Conservation (phyloP, 306 rosid species). For the Acacia confusa region DNA sequence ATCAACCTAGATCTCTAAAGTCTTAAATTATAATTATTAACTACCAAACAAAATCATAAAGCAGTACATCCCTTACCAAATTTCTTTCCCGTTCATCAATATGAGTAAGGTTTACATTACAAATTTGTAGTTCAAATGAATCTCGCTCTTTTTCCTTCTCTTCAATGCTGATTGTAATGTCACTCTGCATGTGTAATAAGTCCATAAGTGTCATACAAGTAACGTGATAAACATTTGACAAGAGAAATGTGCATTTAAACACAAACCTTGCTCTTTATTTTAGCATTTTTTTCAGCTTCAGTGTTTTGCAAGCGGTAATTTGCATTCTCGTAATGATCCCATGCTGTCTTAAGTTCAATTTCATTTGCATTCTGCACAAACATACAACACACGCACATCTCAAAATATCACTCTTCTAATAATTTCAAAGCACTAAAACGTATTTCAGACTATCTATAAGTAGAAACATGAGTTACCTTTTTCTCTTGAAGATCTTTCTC, state of each 20-base stretch:
- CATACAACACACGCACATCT: background rate
- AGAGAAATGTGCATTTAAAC: slow-evolving; percentile 25
- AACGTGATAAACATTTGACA: slow-evolving; percentile 19
- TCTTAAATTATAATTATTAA: slow-evolving; percentile 24
- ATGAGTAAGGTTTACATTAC: slow-evolving; percentile 55
- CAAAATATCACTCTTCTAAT: slow-evolving; percentile 1
- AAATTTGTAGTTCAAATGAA: slow-evolving; percentile 55
- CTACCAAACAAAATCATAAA: slow-evolving; percentile 24
- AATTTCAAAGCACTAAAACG: background rate
- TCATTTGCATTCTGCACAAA: slow-evolving; percentile 62
- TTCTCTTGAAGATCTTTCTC: slow-evolving; percentile 72
- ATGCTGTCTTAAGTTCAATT: slow-evolving; percentile 56
- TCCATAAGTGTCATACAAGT: slow-evolving; percentile 24
- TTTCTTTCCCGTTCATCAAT: slow-evolving; percentile 80
- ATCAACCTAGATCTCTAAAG: slow-evolving; percentile 12
- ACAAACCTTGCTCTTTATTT: slow-evolving; percentile 63
- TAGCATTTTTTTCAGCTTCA: slow-evolving; percentile 69
- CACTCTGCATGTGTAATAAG: slow-evolving; percentile 55
- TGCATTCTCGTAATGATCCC: slow-evolving; percentile 70
- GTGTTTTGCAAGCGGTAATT: slow-evolving; percentile 60
- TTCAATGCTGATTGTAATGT: slow-evolving; percentile 64
- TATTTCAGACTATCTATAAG: slow-evolving; percentile 16
- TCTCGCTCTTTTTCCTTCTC: slow-evolving; percentile 65
- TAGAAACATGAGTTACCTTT: slow-evolving; percentile 54
- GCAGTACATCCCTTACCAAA: slow-evolving; percentile 57